phyloP scores from a whole-genome alignment of 495 filamentous ascomycete genomes.

The Xylaria intraflava region DNA sequence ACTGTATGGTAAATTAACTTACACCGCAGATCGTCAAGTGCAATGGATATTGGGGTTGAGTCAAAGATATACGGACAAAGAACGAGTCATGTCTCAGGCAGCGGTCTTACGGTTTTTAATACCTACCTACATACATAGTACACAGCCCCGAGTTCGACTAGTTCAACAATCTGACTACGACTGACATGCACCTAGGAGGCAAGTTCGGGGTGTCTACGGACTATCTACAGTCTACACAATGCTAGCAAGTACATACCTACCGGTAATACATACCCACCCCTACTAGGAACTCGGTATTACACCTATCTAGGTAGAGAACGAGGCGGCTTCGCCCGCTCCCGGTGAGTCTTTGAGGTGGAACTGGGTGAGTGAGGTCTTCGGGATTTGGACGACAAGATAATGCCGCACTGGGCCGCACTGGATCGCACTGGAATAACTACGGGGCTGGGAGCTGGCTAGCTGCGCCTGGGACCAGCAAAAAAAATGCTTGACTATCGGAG shows the following conservation, averaged over 20 bases:
- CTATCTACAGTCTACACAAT: too few relatives aligned
- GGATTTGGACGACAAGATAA: conserved; percentile 6
- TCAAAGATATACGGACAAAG: neutral
- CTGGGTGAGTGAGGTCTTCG: neutral
- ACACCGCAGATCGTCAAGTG: neutral
- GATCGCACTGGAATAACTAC: too few relatives aligned
- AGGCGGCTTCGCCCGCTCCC: too few relatives aligned
- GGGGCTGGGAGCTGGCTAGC: conserved; percentile 18
- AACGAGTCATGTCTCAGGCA: neutral
- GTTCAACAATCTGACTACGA: neutral
- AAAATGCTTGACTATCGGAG: conserved; percentile 10
- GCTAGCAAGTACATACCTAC: too few relatives aligned
- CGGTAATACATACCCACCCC: too few relatives aligned
- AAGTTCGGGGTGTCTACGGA: too few relatives aligned
- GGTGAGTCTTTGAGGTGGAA: conserved; percentile 5
- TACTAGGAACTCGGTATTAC: too few relatives aligned
- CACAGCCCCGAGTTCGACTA: too few relatives aligned
- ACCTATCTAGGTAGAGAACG: too few relatives aligned
- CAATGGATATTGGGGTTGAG: neutral
- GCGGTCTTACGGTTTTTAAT: neutral
- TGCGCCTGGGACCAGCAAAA: conserved; percentile 15
- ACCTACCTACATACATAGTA: neutral
- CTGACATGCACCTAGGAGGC: too few relatives aligned
- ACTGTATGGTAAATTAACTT: neutral
- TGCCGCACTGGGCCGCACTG: neutral